Evolutionary conservation across 305 asterid genomes (phyloP).

Genomic region (Fraxinus sp.): DNA sequence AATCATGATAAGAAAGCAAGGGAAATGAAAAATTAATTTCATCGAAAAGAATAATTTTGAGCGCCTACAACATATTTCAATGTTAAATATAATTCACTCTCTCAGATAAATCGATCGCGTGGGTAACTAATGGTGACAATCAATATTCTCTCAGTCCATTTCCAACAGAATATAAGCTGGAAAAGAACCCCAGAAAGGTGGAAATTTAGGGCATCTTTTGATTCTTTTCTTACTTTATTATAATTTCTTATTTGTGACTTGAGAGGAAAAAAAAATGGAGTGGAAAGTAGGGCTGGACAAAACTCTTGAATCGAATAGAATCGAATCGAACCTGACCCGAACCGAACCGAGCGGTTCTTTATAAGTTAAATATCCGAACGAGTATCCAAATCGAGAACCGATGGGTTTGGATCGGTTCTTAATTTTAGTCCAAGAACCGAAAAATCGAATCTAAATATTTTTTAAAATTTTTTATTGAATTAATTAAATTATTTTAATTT

Average conservation of each 20-base stretch:
- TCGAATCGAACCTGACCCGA: no score
- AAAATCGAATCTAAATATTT: no score
- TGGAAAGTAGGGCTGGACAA: no score
- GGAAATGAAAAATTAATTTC: neutral
- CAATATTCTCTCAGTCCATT: neutral
- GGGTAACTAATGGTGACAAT: neutral
- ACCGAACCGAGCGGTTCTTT: no score
- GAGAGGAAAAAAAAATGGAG: neutral
- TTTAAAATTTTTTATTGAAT: no score
- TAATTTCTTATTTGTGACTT: neutral
- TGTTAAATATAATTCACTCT: neutral
- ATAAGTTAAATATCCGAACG: no score
- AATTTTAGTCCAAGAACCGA: no score
- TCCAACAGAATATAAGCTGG: neutral
- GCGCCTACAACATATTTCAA: neutral
- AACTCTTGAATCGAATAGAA: no score
- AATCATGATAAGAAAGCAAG: neutral
- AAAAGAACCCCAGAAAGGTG: neutral
- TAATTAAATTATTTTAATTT: no score
- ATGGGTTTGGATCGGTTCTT: no score
- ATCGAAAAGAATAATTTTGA: neutral
- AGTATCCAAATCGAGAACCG: no score
- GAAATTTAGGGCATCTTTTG: neutral
- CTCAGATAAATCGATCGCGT: neutral
- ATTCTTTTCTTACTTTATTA: neutral